Evolutionary conservation across 192 early-diverging fungal species (phyloP).

Genomic region (Coemansia sp.): DNA sequence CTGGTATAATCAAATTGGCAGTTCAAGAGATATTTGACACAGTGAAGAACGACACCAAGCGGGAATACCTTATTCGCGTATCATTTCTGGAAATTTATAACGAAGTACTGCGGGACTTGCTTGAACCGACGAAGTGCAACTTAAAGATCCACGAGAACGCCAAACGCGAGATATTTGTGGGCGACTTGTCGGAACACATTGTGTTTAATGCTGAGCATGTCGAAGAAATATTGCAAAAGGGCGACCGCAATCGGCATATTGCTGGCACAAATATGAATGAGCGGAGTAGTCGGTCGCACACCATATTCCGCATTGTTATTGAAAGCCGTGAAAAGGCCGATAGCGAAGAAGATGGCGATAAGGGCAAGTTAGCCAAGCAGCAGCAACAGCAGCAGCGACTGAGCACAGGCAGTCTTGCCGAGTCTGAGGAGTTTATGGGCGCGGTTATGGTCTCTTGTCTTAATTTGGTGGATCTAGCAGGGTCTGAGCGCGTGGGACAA

Average conservation of each 20-base stretch:
- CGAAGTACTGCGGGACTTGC: slow-evolving; percentile 85
- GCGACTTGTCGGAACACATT: slow-evolving; percentile 63
- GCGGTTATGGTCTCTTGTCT: slow-evolving; percentile 56
- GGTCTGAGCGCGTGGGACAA: slow-evolving; percentile 84
- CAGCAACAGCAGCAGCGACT: slow-evolving; percentile 20
- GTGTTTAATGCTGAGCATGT: slow-evolving; percentile 61
- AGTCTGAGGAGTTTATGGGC: slow-evolving; percentile 40
- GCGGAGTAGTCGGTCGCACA: slow-evolving; percentile 87
- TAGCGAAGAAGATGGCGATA: not conserved
- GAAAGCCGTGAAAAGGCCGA: slow-evolving; percentile 67
- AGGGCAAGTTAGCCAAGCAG: slow-evolving; percentile 2
- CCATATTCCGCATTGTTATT: slow-evolving; percentile 90
- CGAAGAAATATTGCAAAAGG: slow-evolving; percentile 69
- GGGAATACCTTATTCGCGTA: slow-evolving; percentile 90
- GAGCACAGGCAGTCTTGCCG: slow-evolving; percentile 31
- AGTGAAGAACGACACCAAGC: slow-evolving; percentile 47
- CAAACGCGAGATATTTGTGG: slow-evolving; percentile 63
- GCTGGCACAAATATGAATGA: slow-evolving; percentile 93
- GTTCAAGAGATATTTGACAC: slow-evolving; percentile 63
- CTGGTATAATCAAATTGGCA: slow-evolving; percentile 68
- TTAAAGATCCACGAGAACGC: slow-evolving; percentile 84
- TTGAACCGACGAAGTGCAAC: slow-evolving; percentile 77
- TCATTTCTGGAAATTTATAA: slow-evolving; percentile 99
- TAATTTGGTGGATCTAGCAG: slow-evolving; percentile 96
- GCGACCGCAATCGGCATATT: slow-evolving; percentile 81